Evolutionary conservation across 192 early-diverging fungal genomes (phyloP).

Genomic region (Coemansia sp.): DNA sequence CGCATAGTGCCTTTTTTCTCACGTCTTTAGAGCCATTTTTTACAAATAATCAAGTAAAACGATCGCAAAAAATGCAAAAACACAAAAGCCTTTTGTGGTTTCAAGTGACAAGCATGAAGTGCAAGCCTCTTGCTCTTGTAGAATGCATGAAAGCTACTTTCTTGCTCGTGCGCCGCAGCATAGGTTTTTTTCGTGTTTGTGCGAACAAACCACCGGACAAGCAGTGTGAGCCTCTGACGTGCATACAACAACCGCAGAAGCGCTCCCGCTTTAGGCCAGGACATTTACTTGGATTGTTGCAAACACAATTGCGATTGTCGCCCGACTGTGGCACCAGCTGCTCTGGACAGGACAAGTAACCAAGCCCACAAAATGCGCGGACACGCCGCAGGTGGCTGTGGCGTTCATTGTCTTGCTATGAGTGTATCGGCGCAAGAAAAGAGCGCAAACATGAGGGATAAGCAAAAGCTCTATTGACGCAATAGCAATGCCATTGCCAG

Average conservation of each 20-base stretch:
- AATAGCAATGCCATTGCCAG: neutral
- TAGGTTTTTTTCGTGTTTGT: neutral
- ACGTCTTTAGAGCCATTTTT: neutral
- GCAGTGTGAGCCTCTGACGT: neutral
- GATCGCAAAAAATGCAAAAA: neutral
- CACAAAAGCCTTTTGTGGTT: neutral
- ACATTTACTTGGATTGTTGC: neutral
- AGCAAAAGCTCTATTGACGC: neutral
- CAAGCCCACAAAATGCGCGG: neutral
- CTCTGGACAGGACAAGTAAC: neutral
- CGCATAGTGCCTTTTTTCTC: neutral
- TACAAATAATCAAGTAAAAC: neutral
- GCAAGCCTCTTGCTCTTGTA: neutral
- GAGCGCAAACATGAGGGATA: neutral
- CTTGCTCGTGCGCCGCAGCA: neutral
- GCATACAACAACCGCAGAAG: neutral
- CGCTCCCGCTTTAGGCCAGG: neutral
- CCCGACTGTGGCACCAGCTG: neutral
- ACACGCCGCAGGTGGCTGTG: conserved; percentile 3
- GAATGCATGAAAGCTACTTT: neutral
- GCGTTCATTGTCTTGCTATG: neutral
- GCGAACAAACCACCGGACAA: neutral
- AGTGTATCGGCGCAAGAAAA: neutral
- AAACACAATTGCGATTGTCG: neutral
- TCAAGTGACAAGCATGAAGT: conserved; percentile 1